phyloP scores from a whole-genome alignment of 768 basidiomycete species.

The Agaricus subrufescens region DNA sequence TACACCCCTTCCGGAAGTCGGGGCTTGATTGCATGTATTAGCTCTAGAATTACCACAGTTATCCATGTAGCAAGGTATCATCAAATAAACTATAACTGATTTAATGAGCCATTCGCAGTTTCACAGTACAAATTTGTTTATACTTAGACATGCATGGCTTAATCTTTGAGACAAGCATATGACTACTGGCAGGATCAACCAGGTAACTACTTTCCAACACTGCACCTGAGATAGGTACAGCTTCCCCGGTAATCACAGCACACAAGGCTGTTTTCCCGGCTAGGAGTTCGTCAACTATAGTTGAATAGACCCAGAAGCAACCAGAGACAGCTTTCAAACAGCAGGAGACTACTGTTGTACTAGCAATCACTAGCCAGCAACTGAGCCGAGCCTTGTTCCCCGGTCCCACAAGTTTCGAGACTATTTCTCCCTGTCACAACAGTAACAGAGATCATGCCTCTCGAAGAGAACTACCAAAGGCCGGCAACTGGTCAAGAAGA shows the following conservation, averaged over 20 bases:
- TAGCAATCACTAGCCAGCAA: constrained; percentile 15
- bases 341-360: not conserved
- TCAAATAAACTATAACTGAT: constrained; percentile 83
- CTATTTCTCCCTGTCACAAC: constrained; percentile 20
- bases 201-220: constrained; percentile 58
- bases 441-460: constrained; percentile 30
- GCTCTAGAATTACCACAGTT: constrained; percentile 79
- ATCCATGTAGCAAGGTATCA: constrained; percentile 73
- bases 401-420: constrained; percentile 41
- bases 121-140: constrained; percentile 70
- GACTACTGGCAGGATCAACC: constrained; percentile 84
- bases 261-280: constrained; percentile 17
- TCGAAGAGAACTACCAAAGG: constrained; percentile 33
- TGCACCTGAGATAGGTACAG: too few species aligned
- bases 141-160: constrained; percentile 83
- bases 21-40: constrained; percentile 69
- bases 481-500: constrained; percentile 17
- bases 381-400: constrained; percentile 36
- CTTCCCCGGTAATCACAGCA: not conserved
- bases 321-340: constrained; percentile 10
- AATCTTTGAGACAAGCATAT: constrained; percentile 84
- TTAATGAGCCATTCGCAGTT: constrained; percentile 82
- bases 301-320: not conserved
- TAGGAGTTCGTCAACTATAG: constrained; percentile 19
- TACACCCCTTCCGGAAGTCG: constrained; percentile 69